Base-by-base conservation (phyloP, 108 stramenopile genomes). In the Phaeodactylum tricornutum region DNA sequence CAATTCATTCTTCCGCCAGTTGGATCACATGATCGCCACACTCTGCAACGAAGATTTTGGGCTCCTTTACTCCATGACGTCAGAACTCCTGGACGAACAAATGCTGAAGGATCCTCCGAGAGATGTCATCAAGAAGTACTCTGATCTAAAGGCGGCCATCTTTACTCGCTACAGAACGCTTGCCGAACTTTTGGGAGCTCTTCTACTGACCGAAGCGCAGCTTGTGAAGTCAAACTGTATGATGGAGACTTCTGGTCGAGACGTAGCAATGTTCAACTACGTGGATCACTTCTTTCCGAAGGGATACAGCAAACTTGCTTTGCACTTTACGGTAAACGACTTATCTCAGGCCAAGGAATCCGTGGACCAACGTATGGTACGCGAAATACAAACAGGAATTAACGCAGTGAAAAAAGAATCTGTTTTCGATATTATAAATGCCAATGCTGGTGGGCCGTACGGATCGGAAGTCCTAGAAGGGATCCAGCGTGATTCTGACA, bases 211-310 rank as follows among this genome's bases (percentile, higher is more conserved):
- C 29, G 67, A 81, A 53, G 91, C 86, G 0, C 75, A 74, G 47
- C 55, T 50, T 17, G 44, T 61, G 7, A 54, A 59, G n/a, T 55
- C 74, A 6, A 88, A 92, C 52, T 68, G 75, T 39, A 66, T 92
- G 69, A 53, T 81, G 47, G 91, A 92, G 64, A 88, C 91, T 0
- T 75, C 73, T 22, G 91, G 91, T 15, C 56, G 81, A 27, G 86
- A 92, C 63, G 66, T 82, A 2, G 84, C 84, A 30, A 88, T 88
- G 86, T 92, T 86, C 47, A 66, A 74, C 35, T 92, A 92, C 53
- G 56, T 88, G 29, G 79, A 92, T 63, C 64, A 74, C 24, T 72
- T 92, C 51, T 92, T 88, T 64, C 47, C 38, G 0, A 37, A 26
- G 12, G 4, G 42, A 24, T 92, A 92, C 75, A 67, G 68, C 52